Conservation (phyloP, 192 early-diverging fungal genomes). For the Geranomyces variabilis region DNA sequence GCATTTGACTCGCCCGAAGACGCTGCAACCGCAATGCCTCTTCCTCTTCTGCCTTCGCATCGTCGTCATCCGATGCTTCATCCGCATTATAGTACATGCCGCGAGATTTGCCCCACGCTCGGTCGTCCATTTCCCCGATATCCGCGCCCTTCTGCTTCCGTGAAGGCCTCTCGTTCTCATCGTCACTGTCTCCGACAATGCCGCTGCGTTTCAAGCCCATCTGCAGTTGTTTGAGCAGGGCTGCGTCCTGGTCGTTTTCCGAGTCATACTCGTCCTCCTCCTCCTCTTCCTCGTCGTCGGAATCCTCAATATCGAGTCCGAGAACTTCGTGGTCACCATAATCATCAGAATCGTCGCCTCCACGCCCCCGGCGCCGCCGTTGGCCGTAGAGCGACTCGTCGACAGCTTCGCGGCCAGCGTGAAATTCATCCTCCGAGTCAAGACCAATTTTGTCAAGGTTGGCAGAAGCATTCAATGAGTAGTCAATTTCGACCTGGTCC, state of each 20-base stretch:
- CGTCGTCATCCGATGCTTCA: slow-evolving; percentile 73
- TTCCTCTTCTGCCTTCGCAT: slow-evolving; percentile 82
- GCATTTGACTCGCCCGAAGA: slow-evolving; percentile 73
- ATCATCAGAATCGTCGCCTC: slow-evolving; percentile 52
- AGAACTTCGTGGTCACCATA: slow-evolving; percentile 81
- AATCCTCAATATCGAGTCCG: slow-evolving; percentile 60
- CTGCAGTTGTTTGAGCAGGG: slow-evolving; percentile 41
- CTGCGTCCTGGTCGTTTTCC: slow-evolving; percentile 41
- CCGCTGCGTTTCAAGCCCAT: background rate
- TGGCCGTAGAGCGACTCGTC: background rate
- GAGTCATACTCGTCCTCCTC: slow-evolving; percentile 35
- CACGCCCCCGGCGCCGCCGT: background rate
- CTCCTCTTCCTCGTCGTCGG: slow-evolving; percentile 35
- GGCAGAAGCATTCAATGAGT: slow-evolving; percentile 22
- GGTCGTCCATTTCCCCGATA: slow-evolving; percentile 45
- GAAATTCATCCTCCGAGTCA: slow-evolving; percentile 49
- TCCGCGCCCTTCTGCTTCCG: slow-evolving; percentile 18
- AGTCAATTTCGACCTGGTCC: slow-evolving; percentile 22
- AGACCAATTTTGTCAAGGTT: slow-evolving; percentile 31
- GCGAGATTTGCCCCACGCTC: slow-evolving; percentile 79
- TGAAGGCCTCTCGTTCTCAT: slow-evolving; percentile 33
- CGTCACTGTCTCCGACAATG: slow-evolving; percentile 12
- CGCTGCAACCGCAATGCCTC: slow-evolving; percentile 87
- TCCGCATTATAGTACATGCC: slow-evolving; percentile 86
- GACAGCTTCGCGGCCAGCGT: slow-evolving; percentile 44